These are phyloP conservation scores for Vachellia collinsii DNA, from an alignment of 306 rosid genomes.

Conservation along the genomic window DNA sequence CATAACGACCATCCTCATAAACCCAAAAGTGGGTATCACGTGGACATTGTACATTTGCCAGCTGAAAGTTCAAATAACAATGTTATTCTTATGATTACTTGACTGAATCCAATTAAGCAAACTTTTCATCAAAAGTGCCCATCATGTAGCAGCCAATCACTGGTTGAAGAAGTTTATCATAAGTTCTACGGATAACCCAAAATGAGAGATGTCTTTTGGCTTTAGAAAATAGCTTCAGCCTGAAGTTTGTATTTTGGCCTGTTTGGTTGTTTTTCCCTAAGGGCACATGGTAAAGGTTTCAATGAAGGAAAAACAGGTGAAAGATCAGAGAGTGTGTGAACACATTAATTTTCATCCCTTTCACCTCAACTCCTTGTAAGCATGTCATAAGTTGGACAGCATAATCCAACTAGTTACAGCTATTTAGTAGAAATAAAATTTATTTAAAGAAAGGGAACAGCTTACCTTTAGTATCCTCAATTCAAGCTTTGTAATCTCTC, in stretches of 20 bases:
- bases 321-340: neutral
- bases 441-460: slow-evolving; percentile 31
- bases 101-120: slow-evolving; percentile 7
- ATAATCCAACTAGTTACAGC: slow-evolving; percentile 28
- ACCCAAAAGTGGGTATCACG: slow-evolving; percentile 99
- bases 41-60: slow-evolving; percentile 98
- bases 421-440: slow-evolving; percentile 12
- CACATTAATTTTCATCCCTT: neutral
- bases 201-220: slow-evolving; percentile 4
- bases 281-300: neutral
- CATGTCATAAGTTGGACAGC: slow-evolving; percentile 2
- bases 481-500: slow-evolving; percentile 95
- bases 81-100: slow-evolving; percentile 31
- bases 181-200: neutral
- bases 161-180: slow-evolving; percentile 6
- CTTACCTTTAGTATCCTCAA: slow-evolving; percentile 88
- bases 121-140: slow-evolving; percentile 17
- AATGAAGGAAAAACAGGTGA: neutral
- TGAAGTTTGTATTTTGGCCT: slow-evolving; percentile 5
- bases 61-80: slow-evolving; percentile 58
- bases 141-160: slow-evolving; percentile 9
- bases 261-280: neutral
- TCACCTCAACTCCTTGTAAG: slow-evolving; percentile 2
- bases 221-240: slow-evolving; percentile 21
- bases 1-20: slow-evolving; percentile 96